Percentiles rank a stretch among this genome's conserved stretches.
Evolutionary conservation across 2,329 filamentous ascomycete genomes (phyloP).

Genomic region (Colletotrichum cereale): DNA sequence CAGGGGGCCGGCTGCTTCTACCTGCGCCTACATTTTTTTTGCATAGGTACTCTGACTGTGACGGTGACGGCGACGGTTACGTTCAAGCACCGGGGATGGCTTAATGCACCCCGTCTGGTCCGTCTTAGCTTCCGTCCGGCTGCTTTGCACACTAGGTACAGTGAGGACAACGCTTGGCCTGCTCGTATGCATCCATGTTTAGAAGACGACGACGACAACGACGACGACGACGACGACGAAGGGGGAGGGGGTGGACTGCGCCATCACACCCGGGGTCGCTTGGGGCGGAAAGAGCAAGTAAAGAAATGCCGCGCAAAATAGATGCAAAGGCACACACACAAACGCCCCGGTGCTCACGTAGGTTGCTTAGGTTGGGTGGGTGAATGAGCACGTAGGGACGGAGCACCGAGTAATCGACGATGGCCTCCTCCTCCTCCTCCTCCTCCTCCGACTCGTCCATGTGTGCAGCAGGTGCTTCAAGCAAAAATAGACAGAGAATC

Average conservation of each 20-base stretch:
- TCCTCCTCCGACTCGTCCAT: too few species aligned
- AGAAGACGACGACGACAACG: not conserved
- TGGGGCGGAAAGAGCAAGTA: slow-evolving; percentile 23
- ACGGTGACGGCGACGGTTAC: not conserved
- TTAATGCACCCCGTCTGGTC: slow-evolving; percentile 3
- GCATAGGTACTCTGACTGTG: too few species aligned
- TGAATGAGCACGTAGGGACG: slow-evolving; percentile 1
- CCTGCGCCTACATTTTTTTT: too few species aligned
- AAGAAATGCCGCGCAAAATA: not conserved
- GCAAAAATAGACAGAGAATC: not conserved
- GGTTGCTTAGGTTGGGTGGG: not conserved
- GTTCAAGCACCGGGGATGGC: not conserved
- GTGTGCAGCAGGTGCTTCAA: slow-evolving; percentile 13
- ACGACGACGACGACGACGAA: too few species aligned
- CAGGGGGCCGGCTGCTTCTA: not conserved
- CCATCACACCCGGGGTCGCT: slow-evolving; percentile 7
- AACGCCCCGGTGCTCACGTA: slow-evolving; percentile 27
- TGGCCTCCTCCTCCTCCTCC: not conserved
- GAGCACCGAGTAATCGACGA: slow-evolving; percentile 24
- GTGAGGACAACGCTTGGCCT: slow-evolving; percentile 29
- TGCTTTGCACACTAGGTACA: too few species aligned
- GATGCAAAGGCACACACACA: not conserved
- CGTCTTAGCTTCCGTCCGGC: slow-evolving; percentile 27
- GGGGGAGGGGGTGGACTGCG: not conserved
- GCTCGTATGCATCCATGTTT: not conserved